These are phyloP conservation scores for Saccharum hybrid DNA, from an alignment of 202 grass and related monocot species.

Conservation along the genomic window DNA sequence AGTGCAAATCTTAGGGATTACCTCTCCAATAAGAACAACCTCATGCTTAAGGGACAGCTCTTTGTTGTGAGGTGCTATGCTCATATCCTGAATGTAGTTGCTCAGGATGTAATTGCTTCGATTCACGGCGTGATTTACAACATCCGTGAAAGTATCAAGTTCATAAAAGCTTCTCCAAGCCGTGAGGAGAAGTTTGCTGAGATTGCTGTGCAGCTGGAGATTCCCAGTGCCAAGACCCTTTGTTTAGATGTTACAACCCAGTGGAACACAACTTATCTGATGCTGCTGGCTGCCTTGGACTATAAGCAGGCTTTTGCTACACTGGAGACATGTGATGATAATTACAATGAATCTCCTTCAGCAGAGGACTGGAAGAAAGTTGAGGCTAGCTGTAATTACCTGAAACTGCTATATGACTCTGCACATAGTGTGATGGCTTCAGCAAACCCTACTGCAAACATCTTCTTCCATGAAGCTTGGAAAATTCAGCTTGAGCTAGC, in stretches of 20 bases:
- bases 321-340: constrained; percentile 86
- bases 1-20: constrained; percentile 93
- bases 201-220: constrained; percentile 79
- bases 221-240: constrained; percentile 74
- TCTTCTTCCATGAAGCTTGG: constrained; percentile 97
- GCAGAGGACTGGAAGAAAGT: constrained; percentile 90
- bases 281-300: constrained; percentile 91
- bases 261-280: constrained; percentile 96
- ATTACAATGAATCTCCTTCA: constrained; percentile 93
- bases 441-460: constrained; percentile 76
- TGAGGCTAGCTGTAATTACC: constrained; percentile 70
- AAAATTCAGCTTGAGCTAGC: constrained; percentile 85
- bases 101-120: constrained; percentile 90
- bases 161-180: constrained; percentile 81
- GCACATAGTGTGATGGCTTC: constrained; percentile 72
- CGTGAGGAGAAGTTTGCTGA: constrained; percentile 93
- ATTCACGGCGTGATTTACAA: constrained; percentile 92
- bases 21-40: constrained; percentile 86
- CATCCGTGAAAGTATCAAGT: constrained; percentile 96
- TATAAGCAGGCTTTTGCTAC: constrained; percentile 79
- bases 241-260: constrained; percentile 88
- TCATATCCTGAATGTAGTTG: constrained; percentile 82
- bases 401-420: constrained; percentile 85
- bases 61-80: constrained; percentile 98
- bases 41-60: constrained; percentile 89